These are phyloP conservation scores for Microsporum ferrugineum DNA, from an alignment of 2,329 filamentous ascomycete species.

Conservation along the genomic window DNA sequence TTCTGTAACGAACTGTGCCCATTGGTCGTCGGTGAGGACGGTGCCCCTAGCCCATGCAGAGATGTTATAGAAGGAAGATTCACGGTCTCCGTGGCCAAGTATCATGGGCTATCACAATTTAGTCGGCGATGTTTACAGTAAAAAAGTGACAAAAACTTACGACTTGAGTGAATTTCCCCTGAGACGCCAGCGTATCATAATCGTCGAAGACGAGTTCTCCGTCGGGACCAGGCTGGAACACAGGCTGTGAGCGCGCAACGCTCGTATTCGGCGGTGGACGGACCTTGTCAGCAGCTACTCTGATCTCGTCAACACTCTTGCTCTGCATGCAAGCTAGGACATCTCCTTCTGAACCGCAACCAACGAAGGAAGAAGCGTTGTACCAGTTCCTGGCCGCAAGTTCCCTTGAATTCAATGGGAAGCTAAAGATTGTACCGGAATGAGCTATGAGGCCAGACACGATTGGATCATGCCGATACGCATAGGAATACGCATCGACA, in stretches of 20 bases:
- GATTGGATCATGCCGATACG: slow-evolving; percentile 26
- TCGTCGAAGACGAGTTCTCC: slow-evolving; percentile 33
- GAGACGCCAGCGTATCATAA: slow-evolving; percentile 26
- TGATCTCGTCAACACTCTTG: slow-evolving; percentile 28
- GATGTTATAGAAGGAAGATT: slow-evolving; percentile 40
- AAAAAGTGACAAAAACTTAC: slow-evolving; percentile 11
- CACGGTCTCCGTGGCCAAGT: slow-evolving; percentile 30
- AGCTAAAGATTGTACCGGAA: slow-evolving; percentile 34
- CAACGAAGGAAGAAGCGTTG: slow-evolving; percentile 29
- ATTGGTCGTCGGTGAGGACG: slow-evolving; percentile 30
- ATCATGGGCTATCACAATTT: slow-evolving; percentile 25
- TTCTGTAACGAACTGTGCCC: slow-evolving; percentile 33
- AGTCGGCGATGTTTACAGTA: neutral
- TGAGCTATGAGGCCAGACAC: slow-evolving; percentile 29
- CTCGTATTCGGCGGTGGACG: slow-evolving; percentile 22
- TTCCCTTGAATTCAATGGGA: slow-evolving; percentile 30
- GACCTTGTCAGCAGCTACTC: slow-evolving; percentile 29
- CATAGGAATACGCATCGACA: slow-evolving; percentile 26
- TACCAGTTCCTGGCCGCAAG: slow-evolving; percentile 35
- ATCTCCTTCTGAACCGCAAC: slow-evolving; percentile 26
- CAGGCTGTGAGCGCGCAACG: slow-evolving; percentile 19
- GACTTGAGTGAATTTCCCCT: slow-evolving; percentile 30
- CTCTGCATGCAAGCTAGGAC: slow-evolving; percentile 31
- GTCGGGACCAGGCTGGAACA: slow-evolving; percentile 37
- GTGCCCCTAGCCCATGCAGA: slow-evolving; percentile 32